Evolutionary conservation across 192 early-diverging fungal genomes (phyloP), one percentile per base, ranked within the genome.

Genomic region (Blastocladiella britannica): DNA sequence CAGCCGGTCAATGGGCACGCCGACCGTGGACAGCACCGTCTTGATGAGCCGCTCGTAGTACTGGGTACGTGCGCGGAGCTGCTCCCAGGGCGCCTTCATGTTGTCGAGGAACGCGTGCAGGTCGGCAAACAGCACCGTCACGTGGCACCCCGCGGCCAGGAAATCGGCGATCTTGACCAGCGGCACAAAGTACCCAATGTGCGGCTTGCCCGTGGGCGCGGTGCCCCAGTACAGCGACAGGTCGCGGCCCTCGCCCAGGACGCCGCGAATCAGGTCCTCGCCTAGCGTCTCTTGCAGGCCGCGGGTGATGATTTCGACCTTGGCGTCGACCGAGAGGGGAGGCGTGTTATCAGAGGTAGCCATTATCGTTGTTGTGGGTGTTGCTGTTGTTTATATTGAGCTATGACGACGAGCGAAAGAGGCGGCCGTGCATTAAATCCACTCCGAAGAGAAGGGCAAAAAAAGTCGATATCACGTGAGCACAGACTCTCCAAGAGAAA

Each of bases 111-210:
- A 96, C 31, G 87, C 94, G 65, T 98, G 94, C 47, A 98, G 81
- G 68, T 98, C 88, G 26, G 94, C 94, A 57, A 98, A 70, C 25
- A 98, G 74, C 53, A 98, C 67, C 5, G 78, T 93, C 28, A 89
- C 83, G 58, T 92, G 79, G 64, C 84, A 87, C 8, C 86, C 91
- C 53, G 94, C 94, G 56, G 76, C 61, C 55, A 98, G 74, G 62
- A 91, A 92, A 67, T 98, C 94, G 7, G 94, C 94, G 68, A 98
- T 82, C 74, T 98, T 98, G 56, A 86, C 72, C 85, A 98, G 89
- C 7, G 94, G 76, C 20, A 95, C 89, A 83, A 90, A 94, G 79
- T 98, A 98, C 55, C 85, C 94, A 65, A 98, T 77, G 66, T 98
- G 94, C 27, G 91, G 91, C 64, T 79, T 85, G 28, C 94, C 92